phyloP scores from a whole-genome alignment of 2,329 filamentous ascomycete species.

The Monilinia fructicola region DNA sequence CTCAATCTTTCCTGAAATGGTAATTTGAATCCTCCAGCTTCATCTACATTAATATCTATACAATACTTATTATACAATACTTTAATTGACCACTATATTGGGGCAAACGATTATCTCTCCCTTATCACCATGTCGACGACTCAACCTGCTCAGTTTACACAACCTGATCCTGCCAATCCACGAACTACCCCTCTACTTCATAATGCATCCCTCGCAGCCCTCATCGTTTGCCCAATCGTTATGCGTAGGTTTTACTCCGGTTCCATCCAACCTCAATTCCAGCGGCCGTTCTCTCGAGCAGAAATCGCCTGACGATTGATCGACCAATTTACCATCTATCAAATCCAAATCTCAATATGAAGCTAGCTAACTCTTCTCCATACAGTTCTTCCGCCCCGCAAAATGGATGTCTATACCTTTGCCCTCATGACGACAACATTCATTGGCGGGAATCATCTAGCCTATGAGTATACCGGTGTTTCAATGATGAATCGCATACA shows the following conservation, averaged over 20 bases:
- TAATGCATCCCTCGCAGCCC: slow-evolving; percentile 45
- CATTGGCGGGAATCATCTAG: slow-evolving; percentile 37
- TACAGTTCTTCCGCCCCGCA: slow-evolving; percentile 55
- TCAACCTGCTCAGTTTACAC: slow-evolving; percentile 7
- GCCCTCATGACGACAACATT: slow-evolving; percentile 47
- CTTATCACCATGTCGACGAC: slow-evolving; percentile 11
- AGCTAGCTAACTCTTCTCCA: slow-evolving; percentile 7
- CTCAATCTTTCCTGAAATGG: background rate
- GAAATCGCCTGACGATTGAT: no score
- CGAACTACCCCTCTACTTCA: slow-evolving; percentile 28
- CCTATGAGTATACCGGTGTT: slow-evolving; percentile 36
- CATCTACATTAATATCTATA: no score
- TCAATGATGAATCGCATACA: slow-evolving; percentile 32
- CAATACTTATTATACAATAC: no score
- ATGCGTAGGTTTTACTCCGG: slow-evolving; percentile 34
- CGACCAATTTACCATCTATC: background rate
- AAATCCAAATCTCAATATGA: background rate
- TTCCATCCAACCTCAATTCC: background rate
- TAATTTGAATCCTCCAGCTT: background rate
- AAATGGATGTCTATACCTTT: slow-evolving; percentile 61
- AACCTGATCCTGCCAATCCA: slow-evolving; percentile 9
- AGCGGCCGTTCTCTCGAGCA: background rate
- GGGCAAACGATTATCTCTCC: no score
- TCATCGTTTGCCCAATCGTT: slow-evolving; percentile 55
- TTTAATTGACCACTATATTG: no score